Base-by-base conservation (phyloP, 805 yeast genomes). In the Yarrowia sp. region DNA sequence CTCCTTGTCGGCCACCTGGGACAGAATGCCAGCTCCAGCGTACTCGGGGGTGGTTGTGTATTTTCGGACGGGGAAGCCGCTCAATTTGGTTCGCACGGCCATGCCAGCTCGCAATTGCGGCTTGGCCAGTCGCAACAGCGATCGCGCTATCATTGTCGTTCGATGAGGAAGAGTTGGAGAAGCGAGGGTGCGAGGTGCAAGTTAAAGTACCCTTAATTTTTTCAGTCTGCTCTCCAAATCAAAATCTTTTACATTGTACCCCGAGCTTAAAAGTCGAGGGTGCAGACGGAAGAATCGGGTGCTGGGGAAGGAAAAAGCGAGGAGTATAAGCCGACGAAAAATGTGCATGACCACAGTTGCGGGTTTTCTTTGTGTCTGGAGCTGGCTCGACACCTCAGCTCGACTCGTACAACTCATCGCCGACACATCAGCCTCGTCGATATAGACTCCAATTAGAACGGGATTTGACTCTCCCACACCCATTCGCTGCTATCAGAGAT, bases 21-120 rank as follows among this genome's bases (percentile, higher is more conserved):
- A 73, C 67, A 78, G 75, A 67, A 78, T 77, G 15, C 80, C 80
- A 10, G 81, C 81, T 14, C 81, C 81, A 16, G 76, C 79, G 56
- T 78, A 78, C 68, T 72, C 61, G 63, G 65, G 52, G 42, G 50
- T 43, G 65, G 65, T 16, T 59, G 65, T 59, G 65, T 59, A 59
- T 32, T 43, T 59, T 59, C 65, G 50, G 9, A 56, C 15, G 40
- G 26, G 26, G 40, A 56, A 42, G 49, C 14, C 7, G 19, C 49
- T 56, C 26, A 56, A 41, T n/a, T 56, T 56, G 48, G 63, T 56
- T 56, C 63, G 63, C 49, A 56, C 63, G 10, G 64, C 65, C 10
- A 14, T 59, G 43, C 64, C 64, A 35, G 65, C 65, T 59, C 65
- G 65, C 65, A 59, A 59, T 59, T 59, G 65, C 65, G 65, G 65